These are phyloP conservation scores for Arthrinium phaeospermum DNA, from an alignment of 2,329 filamentous ascomycete species.

Conservation along the genomic window DNA sequence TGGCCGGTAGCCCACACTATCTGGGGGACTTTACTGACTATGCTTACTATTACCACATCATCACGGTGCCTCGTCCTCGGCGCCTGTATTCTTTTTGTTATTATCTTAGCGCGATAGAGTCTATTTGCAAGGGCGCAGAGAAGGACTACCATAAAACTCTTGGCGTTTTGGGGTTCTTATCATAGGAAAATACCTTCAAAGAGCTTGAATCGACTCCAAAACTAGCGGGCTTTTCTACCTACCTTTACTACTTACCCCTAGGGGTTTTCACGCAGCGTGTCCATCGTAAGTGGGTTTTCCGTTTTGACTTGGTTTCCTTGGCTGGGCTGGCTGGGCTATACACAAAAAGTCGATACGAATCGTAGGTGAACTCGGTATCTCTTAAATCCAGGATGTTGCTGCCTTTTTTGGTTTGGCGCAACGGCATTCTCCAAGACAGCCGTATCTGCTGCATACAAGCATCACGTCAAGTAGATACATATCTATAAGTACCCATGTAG, in stretches of 20 bases:
- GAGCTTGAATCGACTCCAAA: slow-evolving; percentile 14
- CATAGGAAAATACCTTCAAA: slow-evolving; percentile 12
- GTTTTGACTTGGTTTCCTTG: background rate
- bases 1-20: background rate
- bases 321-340: background rate
- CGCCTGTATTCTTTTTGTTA: background rate
- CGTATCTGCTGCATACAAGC: background rate
- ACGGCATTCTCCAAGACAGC: background rate
- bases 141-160: slow-evolving; percentile 8
- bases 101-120: slow-evolving; percentile 15
- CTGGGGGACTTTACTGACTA: slow-evolving; percentile 2
- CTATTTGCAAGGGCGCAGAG: slow-evolving; percentile 4
- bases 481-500: slow-evolving; percentile 5
- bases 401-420: background rate
- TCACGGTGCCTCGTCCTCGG: background rate
- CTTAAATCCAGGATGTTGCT: background rate
- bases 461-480: too few relatives aligned
- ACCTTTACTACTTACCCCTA: background rate
- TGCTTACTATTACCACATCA: slow-evolving; percentile 5
- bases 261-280: background rate
- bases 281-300: slow-evolving; percentile 17
- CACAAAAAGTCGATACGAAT: background rate
- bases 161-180: slow-evolving; percentile 15
- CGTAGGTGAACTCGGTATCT: background rate
- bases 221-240: background rate